phyloP scores from a whole-genome alignment of 2,329 filamentous ascomycete genomes.

The Fusarium sp. region DNA sequence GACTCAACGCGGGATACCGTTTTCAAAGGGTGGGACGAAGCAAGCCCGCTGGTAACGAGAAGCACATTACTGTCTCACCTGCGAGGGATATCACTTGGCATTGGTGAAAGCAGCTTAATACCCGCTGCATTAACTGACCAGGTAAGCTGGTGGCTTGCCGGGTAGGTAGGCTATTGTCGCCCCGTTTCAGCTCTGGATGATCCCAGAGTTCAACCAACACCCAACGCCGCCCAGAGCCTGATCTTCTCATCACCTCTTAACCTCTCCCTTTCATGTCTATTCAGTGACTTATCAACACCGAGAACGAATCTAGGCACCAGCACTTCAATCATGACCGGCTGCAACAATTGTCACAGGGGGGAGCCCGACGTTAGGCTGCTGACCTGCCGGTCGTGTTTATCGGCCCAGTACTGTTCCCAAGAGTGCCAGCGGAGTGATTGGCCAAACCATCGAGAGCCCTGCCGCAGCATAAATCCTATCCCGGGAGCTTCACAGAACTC shows the following conservation, averaged over 20 bases:
- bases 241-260: not conserved
- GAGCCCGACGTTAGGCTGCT: constrained; percentile 35
- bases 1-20: not conserved
- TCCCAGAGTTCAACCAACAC: not conserved
- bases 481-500: not conserved
- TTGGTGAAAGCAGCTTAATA: not conserved
- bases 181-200: not conserved
- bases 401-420: constrained; percentile 62
- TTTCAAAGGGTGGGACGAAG: not conserved
- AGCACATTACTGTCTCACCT: not conserved
- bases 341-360: constrained; percentile 47
- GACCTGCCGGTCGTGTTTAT: constrained; percentile 53
- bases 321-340: constrained; percentile 4
- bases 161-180: not conserved
- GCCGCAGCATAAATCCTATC: constrained; percentile 40
- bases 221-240: not conserved
- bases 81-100: not conserved
- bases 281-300: not conserved
- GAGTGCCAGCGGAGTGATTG: constrained; percentile 65
- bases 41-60: not conserved
- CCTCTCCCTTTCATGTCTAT: not conserved
- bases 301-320: not conserved
- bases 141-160: not conserved
- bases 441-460: constrained; percentile 61
- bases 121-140: not conserved